Evolutionary conservation across 2,329 filamentous ascomycete genomes (phyloP), one percentile per base, ranked within the genome.

Genomic region (Fusarium clavum): DNA sequence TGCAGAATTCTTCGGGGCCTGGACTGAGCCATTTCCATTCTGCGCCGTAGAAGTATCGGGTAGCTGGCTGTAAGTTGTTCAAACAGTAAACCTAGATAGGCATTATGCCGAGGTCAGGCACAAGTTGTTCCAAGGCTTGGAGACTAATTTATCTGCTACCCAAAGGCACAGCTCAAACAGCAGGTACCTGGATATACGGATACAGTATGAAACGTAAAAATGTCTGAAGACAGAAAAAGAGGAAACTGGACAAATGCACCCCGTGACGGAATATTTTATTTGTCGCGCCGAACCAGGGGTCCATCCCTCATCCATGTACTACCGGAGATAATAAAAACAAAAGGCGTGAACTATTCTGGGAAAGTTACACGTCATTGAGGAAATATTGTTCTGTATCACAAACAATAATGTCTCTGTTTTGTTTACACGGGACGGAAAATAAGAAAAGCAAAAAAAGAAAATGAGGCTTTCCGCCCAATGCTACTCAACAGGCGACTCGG

Each of bases 381-480:
- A 3, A 18, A 12, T 4, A 5, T 41, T 5, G 9, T 10, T 34
- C 10, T 11, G 9, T 32, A 55, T 25, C 4, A 16, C 20, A 14
- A 52, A 57, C 18, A 60, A 43, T 30, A 45, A 12, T 59, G 40
- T 32, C 32, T 55, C 43, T 57, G 46, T 60, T 68, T 57, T 52
- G 54, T 57, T 38, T 38, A 46, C 6, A 41, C 3, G 16, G 22
- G 18, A 25, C 18, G 12, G 30, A 25, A 52, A 44, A 16, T 20
- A 27, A 29, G 27, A 47, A 20, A 47, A 29, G 24, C 18, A 56
- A 51, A 55, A 56, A 71, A 71, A 30, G 48, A 61, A 52, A 55
- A 49, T 45, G 68, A 70, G 58, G 68, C 68, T 64, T 57, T 32
- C 25, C 44, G 27, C 30, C 54, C 44, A 11, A 49, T 30, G 41